phyloP scores from a whole-genome alignment of 495 filamentous ascomycete species.

The Hypomontagnella monticulosa region DNA sequence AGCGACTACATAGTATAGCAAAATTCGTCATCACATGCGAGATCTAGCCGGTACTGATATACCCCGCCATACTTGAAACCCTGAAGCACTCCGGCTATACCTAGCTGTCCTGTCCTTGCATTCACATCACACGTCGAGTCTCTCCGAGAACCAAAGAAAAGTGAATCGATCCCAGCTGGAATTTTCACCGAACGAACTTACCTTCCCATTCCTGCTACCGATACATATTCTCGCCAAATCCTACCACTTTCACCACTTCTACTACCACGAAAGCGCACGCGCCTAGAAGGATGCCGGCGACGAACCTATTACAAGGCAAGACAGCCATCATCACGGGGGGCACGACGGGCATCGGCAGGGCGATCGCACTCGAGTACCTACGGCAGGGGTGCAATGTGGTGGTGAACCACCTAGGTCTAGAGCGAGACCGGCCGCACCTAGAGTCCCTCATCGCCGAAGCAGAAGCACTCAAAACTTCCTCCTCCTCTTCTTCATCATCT shows the following conservation, averaged over 20 bases:
- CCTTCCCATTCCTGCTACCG: constrained; percentile 19
- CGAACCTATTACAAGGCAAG: constrained; percentile 70
- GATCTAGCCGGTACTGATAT: background rate
- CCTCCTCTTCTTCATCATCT: background rate
- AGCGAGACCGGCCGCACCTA: constrained; percentile 62
- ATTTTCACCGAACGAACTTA: constrained; percentile 2
- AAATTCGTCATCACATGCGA: background rate
- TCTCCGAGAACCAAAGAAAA: background rate
- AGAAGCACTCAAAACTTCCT: constrained; percentile 47
- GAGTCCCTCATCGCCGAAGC: constrained; percentile 64
- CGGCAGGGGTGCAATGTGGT: constrained; percentile 74
- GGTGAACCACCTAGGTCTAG: constrained; percentile 74
- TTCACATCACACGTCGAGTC: constrained; percentile 2
- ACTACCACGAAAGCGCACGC: background rate
- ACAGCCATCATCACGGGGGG: constrained; percentile 81
- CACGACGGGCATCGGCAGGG: constrained; percentile 79
- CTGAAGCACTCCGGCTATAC: background rate
- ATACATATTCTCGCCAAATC: background rate
- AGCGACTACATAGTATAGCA: no score
- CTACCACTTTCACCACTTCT: background rate
- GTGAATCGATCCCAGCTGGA: constrained; percentile 1
- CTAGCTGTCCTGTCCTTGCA: background rate
- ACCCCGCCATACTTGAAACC: constrained; percentile 1
- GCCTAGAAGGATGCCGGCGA: constrained; percentile 47
- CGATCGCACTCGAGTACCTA: constrained; percentile 76